Conservation (phyloP, 208 protist species). For the Trypanosoma melophagium region DNA sequence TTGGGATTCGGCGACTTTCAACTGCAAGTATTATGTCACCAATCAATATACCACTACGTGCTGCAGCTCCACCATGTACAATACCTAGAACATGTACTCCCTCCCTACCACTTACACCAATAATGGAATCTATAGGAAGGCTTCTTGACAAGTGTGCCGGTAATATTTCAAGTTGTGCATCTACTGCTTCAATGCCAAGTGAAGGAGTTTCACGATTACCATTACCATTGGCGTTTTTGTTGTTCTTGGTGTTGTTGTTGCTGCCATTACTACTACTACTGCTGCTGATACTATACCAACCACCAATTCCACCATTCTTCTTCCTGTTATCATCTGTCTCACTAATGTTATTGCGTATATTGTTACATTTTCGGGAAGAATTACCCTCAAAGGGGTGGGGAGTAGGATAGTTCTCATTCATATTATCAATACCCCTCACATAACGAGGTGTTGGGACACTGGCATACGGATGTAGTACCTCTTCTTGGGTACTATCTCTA, state of each 20-base stretch:
- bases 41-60: slow-evolving; percentile 35
- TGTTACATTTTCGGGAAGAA: too few relatives aligned
- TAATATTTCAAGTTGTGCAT: slow-evolving; percentile 43
- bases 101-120: slow-evolving; percentile 14
- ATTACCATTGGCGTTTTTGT: background rate
- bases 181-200: slow-evolving; percentile 52
- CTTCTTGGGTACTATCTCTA: background rate
- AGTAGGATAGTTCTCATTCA: background rate
- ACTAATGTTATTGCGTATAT: too few relatives aligned
- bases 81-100: slow-evolving; percentile 56
- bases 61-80: slow-evolving; percentile 29
- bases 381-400: background rate
- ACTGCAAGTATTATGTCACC: slow-evolving; percentile 48
- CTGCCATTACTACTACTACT: too few relatives aligned
- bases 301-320: too few relatives aligned
- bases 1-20: slow-evolving; percentile 20
- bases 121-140: background rate
- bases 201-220: background rate
- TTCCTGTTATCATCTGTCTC: too few relatives aligned
- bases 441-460: background rate
- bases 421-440: background rate
- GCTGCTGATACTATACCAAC: background rate
- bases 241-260: background rate
- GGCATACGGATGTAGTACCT: background rate
- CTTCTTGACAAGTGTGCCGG: slow-evolving; percentile 28